Base-by-base conservation (phyloP, 2,329 filamentous ascomycete species). In the Arthrobotrys sinensis region DNA sequence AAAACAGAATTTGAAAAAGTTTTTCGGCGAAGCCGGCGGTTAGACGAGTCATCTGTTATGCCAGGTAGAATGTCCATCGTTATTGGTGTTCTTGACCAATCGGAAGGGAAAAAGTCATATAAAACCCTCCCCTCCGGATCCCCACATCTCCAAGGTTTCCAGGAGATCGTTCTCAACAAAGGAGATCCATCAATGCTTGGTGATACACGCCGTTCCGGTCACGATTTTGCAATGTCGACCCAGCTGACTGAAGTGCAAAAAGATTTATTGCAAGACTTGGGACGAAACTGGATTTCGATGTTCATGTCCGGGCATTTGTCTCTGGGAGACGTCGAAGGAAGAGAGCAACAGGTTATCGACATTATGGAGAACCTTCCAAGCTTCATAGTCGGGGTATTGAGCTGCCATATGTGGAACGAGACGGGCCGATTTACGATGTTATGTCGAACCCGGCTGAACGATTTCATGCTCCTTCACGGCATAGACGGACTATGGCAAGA, bases 1-100 rank as follows among this genome's bases (percentile, higher is more conserved):
- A 78, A 78, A 50, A 71, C 75, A 48, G 62, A 78, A 52, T 78
- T 78, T 69, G 75, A 78, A 40, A 72, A 64, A 64, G 75, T 78
- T 24, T 78, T 78, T 78, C 75, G 75, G 75, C 67, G 63, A 57
- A 72, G 75, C 75, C 75, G 75, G 62, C 75, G 67, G 50, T 63
- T 78, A 71, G 75, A 72, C 32, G 67, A 67, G 63, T 78, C 75
- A 78, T 55, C 75, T 63, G 63, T 78, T 48, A 78, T 78, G 50
- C 75, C 75, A 78, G 75, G 75, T 78, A 78, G 67, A 78, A 78
- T 78, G 75, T 78, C 75, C 67, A 78, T 78, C 43, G 75, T 78
- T 48, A 78, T 78, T 71, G 75, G 75, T 64, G 75, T 78, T n/a
- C 62, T 78, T 78, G 75, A 78, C 53, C 67, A 72, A 66, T 78